Conservation (phyloP, 1,284 basidiomycete genomes). For the Farysia itapuensis region DNA sequence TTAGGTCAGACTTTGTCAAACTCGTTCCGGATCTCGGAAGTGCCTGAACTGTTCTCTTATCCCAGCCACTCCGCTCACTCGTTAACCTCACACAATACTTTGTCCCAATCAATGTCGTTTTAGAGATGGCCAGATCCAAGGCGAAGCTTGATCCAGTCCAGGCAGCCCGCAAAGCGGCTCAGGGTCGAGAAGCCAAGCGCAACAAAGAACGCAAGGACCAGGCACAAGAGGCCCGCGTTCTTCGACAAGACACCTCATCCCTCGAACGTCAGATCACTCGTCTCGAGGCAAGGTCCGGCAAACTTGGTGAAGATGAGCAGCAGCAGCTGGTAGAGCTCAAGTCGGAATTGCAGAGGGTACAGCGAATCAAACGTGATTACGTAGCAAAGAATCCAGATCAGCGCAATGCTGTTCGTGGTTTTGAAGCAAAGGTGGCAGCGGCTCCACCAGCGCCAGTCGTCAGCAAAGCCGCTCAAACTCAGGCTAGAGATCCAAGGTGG, state of each 20-base stretch:
- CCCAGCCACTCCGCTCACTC: not conserved
- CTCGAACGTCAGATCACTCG: conserved; percentile 44
- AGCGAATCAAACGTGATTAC: conserved; percentile 61
- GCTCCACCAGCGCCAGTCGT: not conserved
- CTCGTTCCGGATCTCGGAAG: conserved; percentile 34
- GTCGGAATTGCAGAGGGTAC: conserved; percentile 30
- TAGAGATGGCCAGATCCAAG: conserved; percentile 24
- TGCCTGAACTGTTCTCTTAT: not conserved
- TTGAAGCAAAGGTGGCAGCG: conserved; percentile 3
- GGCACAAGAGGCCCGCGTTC: conserved; percentile 35
- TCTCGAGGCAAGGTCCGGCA: conserved; percentile 15
- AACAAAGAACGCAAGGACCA: conserved; percentile 55
- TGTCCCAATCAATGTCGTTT: not conserved
- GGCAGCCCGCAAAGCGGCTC: conserved; percentile 58
- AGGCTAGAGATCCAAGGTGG: conserved; percentile 57
- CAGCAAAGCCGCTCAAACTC: not conserved
- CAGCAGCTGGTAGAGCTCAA: conserved; percentile 33
- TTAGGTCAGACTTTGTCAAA: conserved; percentile 11
- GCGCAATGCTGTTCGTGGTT: conserved; percentile 73
- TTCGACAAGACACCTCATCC: conserved; percentile 21
- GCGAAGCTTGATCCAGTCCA: conserved; percentile 53
- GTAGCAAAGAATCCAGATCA: conserved; percentile 85
- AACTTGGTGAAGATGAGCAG: conserved; percentile 14
- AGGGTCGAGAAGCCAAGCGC: conserved; percentile 36
- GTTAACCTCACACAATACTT: not conserved